Evolutionary conservation across 495 filamentous ascomycete species (phyloP).

Genomic region (Cercophora newfieldiana): DNA sequence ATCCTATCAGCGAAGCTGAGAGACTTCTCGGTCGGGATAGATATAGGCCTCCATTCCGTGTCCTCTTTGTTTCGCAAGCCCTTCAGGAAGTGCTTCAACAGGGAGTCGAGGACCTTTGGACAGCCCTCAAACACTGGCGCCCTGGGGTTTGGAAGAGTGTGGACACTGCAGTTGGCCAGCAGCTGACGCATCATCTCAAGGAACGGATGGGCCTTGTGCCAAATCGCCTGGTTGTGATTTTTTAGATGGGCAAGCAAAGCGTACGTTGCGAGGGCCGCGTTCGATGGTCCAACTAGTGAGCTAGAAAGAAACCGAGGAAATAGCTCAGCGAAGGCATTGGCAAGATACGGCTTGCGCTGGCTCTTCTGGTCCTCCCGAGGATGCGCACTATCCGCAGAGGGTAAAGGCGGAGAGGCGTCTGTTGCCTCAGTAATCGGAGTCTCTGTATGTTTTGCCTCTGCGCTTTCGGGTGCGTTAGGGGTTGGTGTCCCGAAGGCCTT

Average conservation of each 20-base stretch:
- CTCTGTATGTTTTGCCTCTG: neutral
- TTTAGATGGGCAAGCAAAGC: constrained; percentile 38
- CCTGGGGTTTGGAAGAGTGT: neutral
- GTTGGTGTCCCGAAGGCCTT: constrained; percentile 33
- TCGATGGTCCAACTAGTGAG: constrained; percentile 28
- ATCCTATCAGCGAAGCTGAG: neutral
- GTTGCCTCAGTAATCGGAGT: neutral
- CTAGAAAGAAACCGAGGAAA: constrained; percentile 31
- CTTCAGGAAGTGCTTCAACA: neutral
- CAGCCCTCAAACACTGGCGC: neutral
- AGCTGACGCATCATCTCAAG: constrained; percentile 20
- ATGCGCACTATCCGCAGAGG: neutral
- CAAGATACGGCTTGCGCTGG: constrained; percentile 15
- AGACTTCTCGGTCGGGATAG: neutral
- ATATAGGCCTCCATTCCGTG: neutral
- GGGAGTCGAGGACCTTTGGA: neutral
- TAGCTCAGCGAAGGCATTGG: constrained; percentile 31
- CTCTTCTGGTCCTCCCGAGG: neutral
- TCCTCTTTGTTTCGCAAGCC: neutral
- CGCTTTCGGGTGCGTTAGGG: neutral
- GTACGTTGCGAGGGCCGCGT: constrained; percentile 45
- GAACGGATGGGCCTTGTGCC: constrained; percentile 27
- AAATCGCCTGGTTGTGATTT: constrained; percentile 22
- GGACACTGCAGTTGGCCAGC: neutral
- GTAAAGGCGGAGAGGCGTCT: neutral